phyloP scores from a whole-genome alignment of 441 rosid species.

The Sinapis alba region DNA sequence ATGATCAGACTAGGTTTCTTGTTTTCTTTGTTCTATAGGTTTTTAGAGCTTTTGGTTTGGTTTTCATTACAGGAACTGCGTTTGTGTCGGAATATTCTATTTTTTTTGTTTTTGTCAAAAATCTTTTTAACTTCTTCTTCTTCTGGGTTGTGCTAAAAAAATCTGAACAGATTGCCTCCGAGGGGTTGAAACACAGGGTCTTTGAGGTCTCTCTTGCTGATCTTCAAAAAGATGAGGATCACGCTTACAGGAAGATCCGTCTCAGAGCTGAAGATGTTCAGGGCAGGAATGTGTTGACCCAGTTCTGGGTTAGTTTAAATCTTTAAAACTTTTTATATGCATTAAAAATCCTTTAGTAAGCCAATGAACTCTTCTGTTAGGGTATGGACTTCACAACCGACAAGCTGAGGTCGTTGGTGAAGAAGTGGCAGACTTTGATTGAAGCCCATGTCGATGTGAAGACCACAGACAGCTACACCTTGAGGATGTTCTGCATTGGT shows the following conservation, averaged over 20 bases:
- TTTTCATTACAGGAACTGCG: background rate
- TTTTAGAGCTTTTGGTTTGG: background rate
- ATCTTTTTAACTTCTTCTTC: conserved; percentile 2
- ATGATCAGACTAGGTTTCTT: background rate
- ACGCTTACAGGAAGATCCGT: conserved; percentile 82
- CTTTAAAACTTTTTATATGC: background rate
- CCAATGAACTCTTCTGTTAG: conserved; percentile 41
- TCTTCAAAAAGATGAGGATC: conserved; percentile 81
- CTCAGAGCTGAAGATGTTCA: conserved; percentile 95
- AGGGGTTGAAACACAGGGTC: conserved; percentile 88
- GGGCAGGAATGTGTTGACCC: conserved; percentile 84
- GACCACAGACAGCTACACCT: conserved; percentile 75
- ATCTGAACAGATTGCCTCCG: conserved; percentile 79
- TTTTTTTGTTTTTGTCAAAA: background rate
- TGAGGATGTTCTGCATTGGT: conserved; percentile 88
- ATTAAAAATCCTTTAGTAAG: no score
- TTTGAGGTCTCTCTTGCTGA: conserved; percentile 88
- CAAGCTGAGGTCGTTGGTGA: conserved; percentile 88
- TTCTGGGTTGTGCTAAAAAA: background rate
- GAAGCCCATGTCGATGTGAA: conserved; percentile 95
- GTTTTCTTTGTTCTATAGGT: background rate
- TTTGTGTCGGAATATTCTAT: background rate
- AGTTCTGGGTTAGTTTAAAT: conserved; percentile 88
- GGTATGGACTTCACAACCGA: conserved; percentile 96
- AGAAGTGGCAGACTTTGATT: conserved; percentile 87